A percentile compares a stretch with the other conserved stretches of the same genome.
Conservation (phyloP, 1,284 basidiomycete genomes). For the Pseudozyma sp. region DNA sequence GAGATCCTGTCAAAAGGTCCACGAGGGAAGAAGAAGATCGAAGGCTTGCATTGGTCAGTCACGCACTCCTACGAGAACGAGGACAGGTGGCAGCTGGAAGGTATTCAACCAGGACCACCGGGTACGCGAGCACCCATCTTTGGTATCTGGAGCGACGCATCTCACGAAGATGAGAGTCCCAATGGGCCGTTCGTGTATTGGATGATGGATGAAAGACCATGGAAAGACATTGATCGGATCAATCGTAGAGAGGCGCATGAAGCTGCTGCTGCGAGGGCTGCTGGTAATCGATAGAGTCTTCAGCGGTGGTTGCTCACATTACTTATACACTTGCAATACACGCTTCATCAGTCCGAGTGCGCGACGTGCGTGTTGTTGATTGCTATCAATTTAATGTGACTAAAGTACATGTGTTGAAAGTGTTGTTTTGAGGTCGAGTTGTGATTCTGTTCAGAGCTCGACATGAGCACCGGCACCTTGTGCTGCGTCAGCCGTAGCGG, state of each 20-base stretch:
- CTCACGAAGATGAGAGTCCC: constrained; percentile 41
- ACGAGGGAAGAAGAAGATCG: constrained; percentile 31
- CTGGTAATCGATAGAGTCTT: neutral
- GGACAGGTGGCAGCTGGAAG: constrained; percentile 53
- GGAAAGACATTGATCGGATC: constrained; percentile 42
- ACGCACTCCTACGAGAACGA: constrained; percentile 56
- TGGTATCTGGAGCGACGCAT: constrained; percentile 53
- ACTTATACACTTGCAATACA: neutral
- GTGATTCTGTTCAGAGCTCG: constrained; percentile 15
- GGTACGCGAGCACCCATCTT: constrained; percentile 52
- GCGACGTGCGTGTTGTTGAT: too few relatives aligned
- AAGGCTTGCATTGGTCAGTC: constrained; percentile 50
- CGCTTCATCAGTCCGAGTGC: too few relatives aligned
- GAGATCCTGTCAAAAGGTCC: constrained; percentile 24
- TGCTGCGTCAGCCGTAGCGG: constrained; percentile 18
- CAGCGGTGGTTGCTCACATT: neutral
- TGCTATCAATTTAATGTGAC: too few relatives aligned
- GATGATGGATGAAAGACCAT: constrained; percentile 50
- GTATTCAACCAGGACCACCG: constrained; percentile 51
- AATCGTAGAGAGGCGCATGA: constrained; percentile 28
- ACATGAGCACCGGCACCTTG: constrained; percentile 2
- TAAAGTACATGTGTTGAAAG: too few relatives aligned
- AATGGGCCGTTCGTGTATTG: constrained; percentile 51
- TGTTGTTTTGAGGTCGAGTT: too few relatives aligned
- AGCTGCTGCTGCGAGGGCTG: constrained; percentile 14